These are phyloP conservation scores for Cymbopogon citratus DNA, from an alignment of 176 grass and related monocot species.

Conservation along the genomic window DNA sequence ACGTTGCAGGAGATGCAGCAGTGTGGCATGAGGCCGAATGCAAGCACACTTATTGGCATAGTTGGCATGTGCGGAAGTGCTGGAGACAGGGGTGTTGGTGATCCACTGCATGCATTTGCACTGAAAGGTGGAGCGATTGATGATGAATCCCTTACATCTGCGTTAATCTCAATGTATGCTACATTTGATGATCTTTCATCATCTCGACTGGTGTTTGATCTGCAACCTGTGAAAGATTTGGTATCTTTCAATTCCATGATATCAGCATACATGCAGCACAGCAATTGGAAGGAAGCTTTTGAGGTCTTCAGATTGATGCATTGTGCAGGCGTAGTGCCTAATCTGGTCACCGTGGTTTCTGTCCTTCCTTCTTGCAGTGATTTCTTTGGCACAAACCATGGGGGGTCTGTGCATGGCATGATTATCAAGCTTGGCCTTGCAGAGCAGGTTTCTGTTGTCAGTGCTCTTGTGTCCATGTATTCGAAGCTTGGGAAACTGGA, in stretches of 20 bases:
- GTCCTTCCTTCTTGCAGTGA: constrained; percentile 55
- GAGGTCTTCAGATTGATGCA: constrained; percentile 46
- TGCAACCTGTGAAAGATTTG: constrained; percentile 28
- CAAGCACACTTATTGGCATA: constrained; percentile 41
- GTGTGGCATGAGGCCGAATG: constrained; percentile 34
- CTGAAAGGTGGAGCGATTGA: constrained; percentile 44
- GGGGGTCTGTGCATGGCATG: constrained; percentile 52
- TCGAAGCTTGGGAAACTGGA: constrained; percentile 42
- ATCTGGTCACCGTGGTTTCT: constrained; percentile 53
- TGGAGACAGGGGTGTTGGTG: neutral
- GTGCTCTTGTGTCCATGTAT: constrained; percentile 71
- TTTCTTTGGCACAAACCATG: constrained; percentile 27
- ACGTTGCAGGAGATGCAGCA: constrained; percentile 36
- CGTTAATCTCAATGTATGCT: constrained; percentile 61
- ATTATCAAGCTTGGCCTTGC: constrained; percentile 49
- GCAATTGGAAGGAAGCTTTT: constrained; percentile 36
- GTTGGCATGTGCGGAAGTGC: constrained; percentile 28
- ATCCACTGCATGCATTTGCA: constrained; percentile 42
- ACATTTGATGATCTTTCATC: constrained; percentile 36
- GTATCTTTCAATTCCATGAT: constrained; percentile 69
- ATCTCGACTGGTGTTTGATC: constrained; percentile 45
- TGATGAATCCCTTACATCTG: constrained; percentile 41
- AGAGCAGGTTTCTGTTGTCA: constrained; percentile 44
- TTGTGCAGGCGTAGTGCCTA: constrained; percentile 21
- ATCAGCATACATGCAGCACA: constrained; percentile 40